These are phyloP conservation scores for Xanthoconium stramineum DNA, from an alignment of 768 basidiomycete species.

Conservation along the genomic window DNA sequence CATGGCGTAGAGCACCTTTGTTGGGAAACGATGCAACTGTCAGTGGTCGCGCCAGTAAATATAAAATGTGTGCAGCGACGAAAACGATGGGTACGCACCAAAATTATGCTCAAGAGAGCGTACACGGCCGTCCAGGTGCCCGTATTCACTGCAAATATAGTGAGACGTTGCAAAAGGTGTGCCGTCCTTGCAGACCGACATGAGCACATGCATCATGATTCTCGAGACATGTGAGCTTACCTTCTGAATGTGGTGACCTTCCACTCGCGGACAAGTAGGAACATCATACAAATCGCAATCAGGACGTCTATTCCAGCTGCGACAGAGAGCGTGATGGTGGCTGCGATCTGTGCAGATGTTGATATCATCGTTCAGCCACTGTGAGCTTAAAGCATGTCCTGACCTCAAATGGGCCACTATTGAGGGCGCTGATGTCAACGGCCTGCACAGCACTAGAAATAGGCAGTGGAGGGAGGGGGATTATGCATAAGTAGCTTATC, in stretches of 20 bases:
- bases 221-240: not conserved
- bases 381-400: not conserved
- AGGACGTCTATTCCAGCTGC: constrained; percentile 8
- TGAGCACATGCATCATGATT: not conserved
- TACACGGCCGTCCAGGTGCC: constrained; percentile 50
- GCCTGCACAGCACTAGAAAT: not conserved
- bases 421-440: not conserved
- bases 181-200: constrained; percentile 1
- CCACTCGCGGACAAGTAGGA: not conserved
- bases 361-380: not conserved
- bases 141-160: constrained; percentile 14
- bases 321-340: not conserved
- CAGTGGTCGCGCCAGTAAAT: not conserved
- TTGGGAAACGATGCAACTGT: not conserved
- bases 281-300: constrained; percentile 12
- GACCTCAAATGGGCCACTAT: not conserved
- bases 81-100: constrained; percentile 4
- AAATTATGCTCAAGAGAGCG: constrained; percentile 10
- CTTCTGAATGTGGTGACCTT: not conserved
- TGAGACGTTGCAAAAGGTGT: constrained; percentile 7
- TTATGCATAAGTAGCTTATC: not conserved
- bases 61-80: not conserved
- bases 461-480: no score
- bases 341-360: not conserved
- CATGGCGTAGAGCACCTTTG: not conserved